Evolutionary conservation across 257 asterid species (phyloP).

Genomic region (Rehmannia glutinosa): DNA sequence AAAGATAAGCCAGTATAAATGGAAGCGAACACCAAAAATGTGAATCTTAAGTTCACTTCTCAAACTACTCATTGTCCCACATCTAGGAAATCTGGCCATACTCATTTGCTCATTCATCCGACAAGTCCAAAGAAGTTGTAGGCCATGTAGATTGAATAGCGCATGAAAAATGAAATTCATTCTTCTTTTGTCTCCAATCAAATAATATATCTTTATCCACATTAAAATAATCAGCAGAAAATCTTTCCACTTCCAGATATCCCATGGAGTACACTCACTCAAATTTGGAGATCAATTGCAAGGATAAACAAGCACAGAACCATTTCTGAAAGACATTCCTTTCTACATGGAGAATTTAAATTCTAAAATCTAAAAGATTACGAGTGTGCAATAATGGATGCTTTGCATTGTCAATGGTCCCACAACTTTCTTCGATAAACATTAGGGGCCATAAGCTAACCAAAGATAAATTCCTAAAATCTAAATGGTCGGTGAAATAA

Average conservation of each 20-base stretch:
- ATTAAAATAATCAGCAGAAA: neutral
- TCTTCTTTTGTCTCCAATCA: neutral
- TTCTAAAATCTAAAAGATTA: neutral
- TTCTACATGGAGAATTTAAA: neutral
- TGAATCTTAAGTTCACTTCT: too few species aligned
- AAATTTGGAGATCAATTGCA: neutral
- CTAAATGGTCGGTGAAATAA: neutral
- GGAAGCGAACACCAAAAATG: too few species aligned
- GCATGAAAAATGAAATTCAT: neutral
- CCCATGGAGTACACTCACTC: neutral
- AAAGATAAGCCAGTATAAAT: too few species aligned
- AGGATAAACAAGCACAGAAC: neutral
- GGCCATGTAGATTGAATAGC: neutral
- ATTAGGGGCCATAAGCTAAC: slow-evolving; percentile 1
- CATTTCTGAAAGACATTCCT: neutral
- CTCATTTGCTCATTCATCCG: neutral
- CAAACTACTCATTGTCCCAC: too few species aligned
- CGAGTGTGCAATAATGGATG: neutral
- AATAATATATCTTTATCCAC: neutral
- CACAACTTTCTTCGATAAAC: neutral
- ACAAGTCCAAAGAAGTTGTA: neutral
- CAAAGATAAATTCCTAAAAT: neutral
- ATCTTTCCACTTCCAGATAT: slow-evolving; percentile 1
- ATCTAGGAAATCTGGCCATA: neutral
- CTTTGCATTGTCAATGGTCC: neutral